phyloP scores from a whole-genome alignment of 345 rosid species.

The Gynandropsis gynandra region DNA sequence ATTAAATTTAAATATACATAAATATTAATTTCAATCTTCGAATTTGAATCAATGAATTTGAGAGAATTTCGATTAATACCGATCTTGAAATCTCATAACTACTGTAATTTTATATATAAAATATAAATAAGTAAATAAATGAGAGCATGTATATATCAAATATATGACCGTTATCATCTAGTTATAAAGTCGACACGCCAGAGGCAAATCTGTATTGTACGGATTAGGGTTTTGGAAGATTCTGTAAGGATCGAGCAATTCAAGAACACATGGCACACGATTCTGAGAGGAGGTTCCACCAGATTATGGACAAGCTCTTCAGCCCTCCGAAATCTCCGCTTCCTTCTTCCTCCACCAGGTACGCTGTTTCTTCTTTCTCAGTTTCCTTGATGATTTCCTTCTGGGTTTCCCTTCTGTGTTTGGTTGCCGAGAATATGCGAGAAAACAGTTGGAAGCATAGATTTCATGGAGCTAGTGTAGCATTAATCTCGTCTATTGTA shows the following conservation, averaged over 20 bases:
- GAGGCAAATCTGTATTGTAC: constrained; percentile 11
- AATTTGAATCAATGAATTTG: too few species aligned
- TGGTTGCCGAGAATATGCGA: not conserved
- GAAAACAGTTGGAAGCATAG: not conserved
- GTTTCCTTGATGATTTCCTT: not conserved
- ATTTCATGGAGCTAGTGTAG: too few species aligned
- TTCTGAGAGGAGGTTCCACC: constrained; percentile 73
- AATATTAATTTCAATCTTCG: too few species aligned
- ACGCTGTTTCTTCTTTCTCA: not conserved
- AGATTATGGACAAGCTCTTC: constrained; percentile 84
- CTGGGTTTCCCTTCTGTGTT: not conserved
- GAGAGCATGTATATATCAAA: too few species aligned
- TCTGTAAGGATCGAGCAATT: not conserved
- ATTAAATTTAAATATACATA: too few species aligned
- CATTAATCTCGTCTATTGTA: too few species aligned
- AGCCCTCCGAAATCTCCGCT: constrained; percentile 38
- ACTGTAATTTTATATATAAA: too few species aligned
- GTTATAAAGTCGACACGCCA: too few species aligned
- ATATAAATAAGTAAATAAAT: too few species aligned
- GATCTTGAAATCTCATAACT: too few species aligned
- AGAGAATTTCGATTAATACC: too few species aligned
- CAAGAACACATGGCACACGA: constrained; percentile 46
- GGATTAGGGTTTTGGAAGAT: constrained; percentile 19
- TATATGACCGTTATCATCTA: too few species aligned
- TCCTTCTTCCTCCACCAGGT: constrained; percentile 46